Conservation (phyloP, 106 monocot genomes). For the Dendrobium catenatum region DNA sequence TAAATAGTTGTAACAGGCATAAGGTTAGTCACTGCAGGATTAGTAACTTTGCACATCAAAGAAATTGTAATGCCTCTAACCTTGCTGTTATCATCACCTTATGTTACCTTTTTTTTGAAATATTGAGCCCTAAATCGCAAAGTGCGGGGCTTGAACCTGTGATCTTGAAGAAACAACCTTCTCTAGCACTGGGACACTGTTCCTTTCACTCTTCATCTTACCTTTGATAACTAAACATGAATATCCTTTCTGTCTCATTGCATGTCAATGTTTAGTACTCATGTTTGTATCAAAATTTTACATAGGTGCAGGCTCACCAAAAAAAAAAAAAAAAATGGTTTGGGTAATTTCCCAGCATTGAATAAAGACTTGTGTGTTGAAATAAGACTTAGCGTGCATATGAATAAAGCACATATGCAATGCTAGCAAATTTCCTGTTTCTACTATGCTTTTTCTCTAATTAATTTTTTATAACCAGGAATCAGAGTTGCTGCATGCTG, state of each 20-base stretch:
- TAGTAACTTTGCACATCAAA: background rate
- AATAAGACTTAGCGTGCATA: background rate
- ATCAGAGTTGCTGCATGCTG: slow-evolving; percentile 9
- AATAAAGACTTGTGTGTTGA: background rate
- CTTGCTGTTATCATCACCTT: background rate
- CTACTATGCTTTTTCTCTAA: background rate
- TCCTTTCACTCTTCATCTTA: too few relatives aligned
- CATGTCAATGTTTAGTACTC: background rate
- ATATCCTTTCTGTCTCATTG: too few relatives aligned
- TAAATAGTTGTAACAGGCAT: background rate
- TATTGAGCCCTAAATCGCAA: too few relatives aligned
- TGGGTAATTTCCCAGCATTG: background rate
- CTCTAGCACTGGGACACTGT: too few relatives aligned
- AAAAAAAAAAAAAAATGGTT: background rate
- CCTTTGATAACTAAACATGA: too few relatives aligned
- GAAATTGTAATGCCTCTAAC: background rate
- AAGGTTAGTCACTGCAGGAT: background rate
- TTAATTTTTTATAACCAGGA: slow-evolving; percentile 14
- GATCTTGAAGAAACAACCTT: too few relatives aligned
- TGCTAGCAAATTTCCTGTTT: background rate
- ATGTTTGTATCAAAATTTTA: background rate
- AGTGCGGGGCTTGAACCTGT: too few relatives aligned
- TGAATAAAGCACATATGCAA: background rate
- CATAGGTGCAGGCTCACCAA: background rate
- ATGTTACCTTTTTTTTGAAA: background rate